phyloP scores from a whole-genome alignment of 176 grass and related monocot genomes.

The Puccinellia tenuiflora region DNA sequence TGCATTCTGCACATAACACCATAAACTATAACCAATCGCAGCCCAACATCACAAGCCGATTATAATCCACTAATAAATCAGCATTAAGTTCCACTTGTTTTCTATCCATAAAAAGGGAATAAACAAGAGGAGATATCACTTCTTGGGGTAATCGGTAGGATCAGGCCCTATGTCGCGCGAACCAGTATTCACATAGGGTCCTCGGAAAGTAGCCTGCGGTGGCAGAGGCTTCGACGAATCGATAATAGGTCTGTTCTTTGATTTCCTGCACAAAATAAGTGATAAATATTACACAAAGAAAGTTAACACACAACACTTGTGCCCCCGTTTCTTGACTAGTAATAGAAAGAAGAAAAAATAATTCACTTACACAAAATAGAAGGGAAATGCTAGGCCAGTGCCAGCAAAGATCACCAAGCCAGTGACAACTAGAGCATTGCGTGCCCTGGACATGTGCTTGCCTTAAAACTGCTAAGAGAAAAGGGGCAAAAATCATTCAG shows the following conservation, averaged over 20 bases:
- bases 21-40: not conserved
- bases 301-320: not conserved
- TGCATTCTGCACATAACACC: not conserved
- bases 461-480: slow-evolving; percentile 30
- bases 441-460: slow-evolving; percentile 63
- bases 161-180: slow-evolving; percentile 87
- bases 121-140: slow-evolving; percentile 5
- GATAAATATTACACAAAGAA: not conserved
- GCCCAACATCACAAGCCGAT: not conserved
- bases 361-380: slow-evolving; percentile 61
- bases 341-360: not conserved
- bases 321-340: not conserved
- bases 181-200: slow-evolving; percentile 84
- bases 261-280: slow-evolving; percentile 33
- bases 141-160: slow-evolving; percentile 58
- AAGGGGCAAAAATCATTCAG: slow-evolving; percentile 11
- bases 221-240: slow-evolving; percentile 78
- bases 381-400: slow-evolving; percentile 60
- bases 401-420: slow-evolving; percentile 51
- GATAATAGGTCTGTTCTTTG: slow-evolving; percentile 60
- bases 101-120: not conserved
- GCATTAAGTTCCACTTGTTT: not conserved
- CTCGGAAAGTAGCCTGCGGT: slow-evolving; percentile 86
- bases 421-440: slow-evolving; percentile 49
- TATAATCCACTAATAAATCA: not conserved